Evolutionary conservation across 768 basidiomycete genomes (phyloP).

Genomic region (Postia placenta): DNA sequence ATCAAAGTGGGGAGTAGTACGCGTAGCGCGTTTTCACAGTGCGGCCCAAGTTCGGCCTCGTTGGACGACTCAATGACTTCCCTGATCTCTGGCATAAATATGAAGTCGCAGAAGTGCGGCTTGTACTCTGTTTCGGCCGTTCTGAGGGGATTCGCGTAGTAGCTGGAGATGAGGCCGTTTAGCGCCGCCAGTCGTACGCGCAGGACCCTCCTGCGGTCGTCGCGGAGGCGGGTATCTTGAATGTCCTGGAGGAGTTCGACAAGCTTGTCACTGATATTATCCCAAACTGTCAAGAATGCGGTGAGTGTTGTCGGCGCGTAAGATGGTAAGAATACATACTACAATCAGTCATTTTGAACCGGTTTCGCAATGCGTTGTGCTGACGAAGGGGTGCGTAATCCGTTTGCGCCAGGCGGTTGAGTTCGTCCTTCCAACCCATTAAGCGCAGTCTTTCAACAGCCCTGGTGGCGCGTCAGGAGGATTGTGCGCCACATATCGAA

Average conservation of each 20-base stretch:
- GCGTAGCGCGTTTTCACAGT: not conserved
- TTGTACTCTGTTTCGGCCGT: not conserved
- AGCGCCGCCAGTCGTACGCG: not conserved
- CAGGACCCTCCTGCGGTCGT: not conserved
- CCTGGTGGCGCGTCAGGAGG: no score
- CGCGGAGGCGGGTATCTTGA: not conserved
- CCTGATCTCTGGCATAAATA: slow-evolving; percentile 1
- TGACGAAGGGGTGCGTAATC: no score
- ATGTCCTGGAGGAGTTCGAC: slow-evolving; percentile 3
- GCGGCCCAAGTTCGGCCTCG: not conserved
- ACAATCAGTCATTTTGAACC: slow-evolving; percentile 7
- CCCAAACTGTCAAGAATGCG: slow-evolving; percentile 1
- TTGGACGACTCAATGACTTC: slow-evolving; percentile 1
- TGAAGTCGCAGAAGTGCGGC: slow-evolving; percentile 1
- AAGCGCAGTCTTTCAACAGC: no score
- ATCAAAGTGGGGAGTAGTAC: not conserved
- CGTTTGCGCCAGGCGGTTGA: no score
- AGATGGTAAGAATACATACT: slow-evolving; percentile 1
- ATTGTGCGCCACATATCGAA: no score
- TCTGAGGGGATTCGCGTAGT: not conserved
- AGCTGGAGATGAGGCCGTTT: not conserved
- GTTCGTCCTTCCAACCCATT: no score
- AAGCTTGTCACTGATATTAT: not conserved
- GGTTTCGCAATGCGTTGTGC: no score
- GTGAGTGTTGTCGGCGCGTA: not conserved